phyloP scores from a whole-genome alignment of 306 rosid genomes.

The Dicorynia guianensis region DNA sequence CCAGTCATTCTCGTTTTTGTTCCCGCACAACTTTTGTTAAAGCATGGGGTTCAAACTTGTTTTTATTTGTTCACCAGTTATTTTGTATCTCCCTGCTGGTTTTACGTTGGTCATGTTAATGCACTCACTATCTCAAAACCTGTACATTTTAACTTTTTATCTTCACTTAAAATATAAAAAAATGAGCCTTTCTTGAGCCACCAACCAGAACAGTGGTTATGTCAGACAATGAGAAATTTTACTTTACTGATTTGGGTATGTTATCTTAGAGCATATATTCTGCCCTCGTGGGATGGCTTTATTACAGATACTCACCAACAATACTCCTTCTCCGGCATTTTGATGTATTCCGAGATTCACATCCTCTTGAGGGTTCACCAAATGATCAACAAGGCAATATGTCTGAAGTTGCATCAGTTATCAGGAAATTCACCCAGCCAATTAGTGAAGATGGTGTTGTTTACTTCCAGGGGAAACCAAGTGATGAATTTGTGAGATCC shows the following conservation, averaged over 20 bases:
- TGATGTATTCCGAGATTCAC: constrained; percentile 80
- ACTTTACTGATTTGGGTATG: constrained; percentile 25
- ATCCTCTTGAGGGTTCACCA: constrained; percentile 61
- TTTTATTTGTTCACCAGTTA: constrained; percentile 3
- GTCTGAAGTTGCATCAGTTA: constrained; percentile 83
- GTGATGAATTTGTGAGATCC: constrained; percentile 70
- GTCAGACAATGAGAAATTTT: constrained; percentile 32
- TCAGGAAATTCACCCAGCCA: constrained; percentile 83
- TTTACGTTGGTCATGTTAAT: not conserved
- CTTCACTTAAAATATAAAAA: not conserved
- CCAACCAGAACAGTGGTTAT: constrained; percentile 28
- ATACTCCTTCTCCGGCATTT: constrained; percentile 94
- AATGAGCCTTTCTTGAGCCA: constrained; percentile 23
- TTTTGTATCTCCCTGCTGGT: not conserved
- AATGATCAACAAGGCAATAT: constrained; percentile 76
- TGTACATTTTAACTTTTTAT: not conserved
- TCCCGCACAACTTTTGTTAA: constrained; percentile 5
- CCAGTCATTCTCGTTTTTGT: not conserved
- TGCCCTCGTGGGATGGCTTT: constrained; percentile 43
- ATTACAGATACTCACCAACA: constrained; percentile 82
- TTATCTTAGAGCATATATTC: constrained; percentile 29
- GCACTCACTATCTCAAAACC: not conserved
- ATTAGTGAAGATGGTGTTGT: constrained; percentile 60
- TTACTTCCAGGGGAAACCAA: constrained; percentile 50
- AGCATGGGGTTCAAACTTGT: not conserved